Percentiles rank a stretch among this genome's conserved stretches.
phyloP scores from a whole-genome alignment of 331 rosid genomes.

The Erythrophleum ivorense region DNA sequence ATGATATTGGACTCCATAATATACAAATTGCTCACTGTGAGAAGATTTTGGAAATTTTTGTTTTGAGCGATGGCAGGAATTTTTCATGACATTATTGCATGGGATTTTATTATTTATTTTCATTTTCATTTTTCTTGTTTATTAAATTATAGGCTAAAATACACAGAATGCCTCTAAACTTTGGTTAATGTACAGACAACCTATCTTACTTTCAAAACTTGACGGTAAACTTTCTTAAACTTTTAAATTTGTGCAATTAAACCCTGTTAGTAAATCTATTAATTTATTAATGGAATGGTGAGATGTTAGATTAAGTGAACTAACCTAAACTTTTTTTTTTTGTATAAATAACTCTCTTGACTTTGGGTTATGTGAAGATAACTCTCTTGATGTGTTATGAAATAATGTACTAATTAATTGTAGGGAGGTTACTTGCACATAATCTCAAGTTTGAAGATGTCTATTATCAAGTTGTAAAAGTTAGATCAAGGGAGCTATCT shows the following conservation, averaged over 20 bases:
- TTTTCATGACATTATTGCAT: slow-evolving; percentile 18
- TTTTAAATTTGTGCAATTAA: too few species aligned
- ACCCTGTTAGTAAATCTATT: neutral
- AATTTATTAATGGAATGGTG: neutral
- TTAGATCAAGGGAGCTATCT: neutral
- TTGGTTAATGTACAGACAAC: neutral
- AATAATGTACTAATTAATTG: too few species aligned
- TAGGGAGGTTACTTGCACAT: too few species aligned
- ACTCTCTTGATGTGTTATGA: neutral
- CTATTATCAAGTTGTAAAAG: too few species aligned
- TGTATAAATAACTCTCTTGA: neutral
- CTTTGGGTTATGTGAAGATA: neutral
- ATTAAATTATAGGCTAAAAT: neutral
- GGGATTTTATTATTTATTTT: slow-evolving; percentile 18
- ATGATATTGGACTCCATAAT: neutral
- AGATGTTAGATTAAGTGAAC: neutral
- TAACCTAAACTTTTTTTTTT: neutral
- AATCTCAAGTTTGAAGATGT: too few species aligned
- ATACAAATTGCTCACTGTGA: neutral
- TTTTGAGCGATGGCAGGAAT: slow-evolving; percentile 10
- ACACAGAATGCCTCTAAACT: neutral
- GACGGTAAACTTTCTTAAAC: neutral
- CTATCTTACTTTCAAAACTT: neutral
- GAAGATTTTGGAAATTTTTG: slow-evolving; percentile 7
- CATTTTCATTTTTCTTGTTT: neutral